Evolutionary conservation across 2,329 filamentous ascomycete species (phyloP), one percentile per base, ranked within the genome.

Genomic region (Ophiostoma ulmi): DNA sequence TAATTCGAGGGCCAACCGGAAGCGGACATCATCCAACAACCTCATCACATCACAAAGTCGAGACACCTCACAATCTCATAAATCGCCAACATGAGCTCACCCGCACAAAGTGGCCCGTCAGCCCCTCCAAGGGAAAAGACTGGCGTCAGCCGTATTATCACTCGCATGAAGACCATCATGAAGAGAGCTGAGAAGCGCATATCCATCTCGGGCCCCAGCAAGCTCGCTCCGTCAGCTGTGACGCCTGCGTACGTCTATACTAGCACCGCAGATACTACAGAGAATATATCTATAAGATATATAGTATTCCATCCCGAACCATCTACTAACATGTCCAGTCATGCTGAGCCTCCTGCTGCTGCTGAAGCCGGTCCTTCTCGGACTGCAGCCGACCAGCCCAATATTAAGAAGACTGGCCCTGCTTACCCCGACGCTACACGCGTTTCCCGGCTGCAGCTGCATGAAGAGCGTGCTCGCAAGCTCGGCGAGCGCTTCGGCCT

Each of bases 401-500:
- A 75, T 66, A 13, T 26, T 26, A 63, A 70, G 65, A 5, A 48
- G 14, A 55, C 70, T 10, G 69, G 11, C 52, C n/a, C 13, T 0
- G 17, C 31, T 0, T 36, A 20, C 13, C 55, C 67, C 1, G 72
- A 70, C 3, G 58, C 76, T 7, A 75, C 75, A 41, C 77, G 79
- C 75, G 77, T 87, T 39, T 82, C 84, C 5, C 83, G 82, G 71
- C 78, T 81, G 44, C 81, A 87, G 73, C 77, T 88, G 63, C 82
- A 86, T 68, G 84, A 86, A 75, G 85, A 88, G 77, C 83, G 86
- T 39, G 85, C 84, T 58, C 84, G 84, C 78, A 84, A 83, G 75
- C 79, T 88, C 6, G 84, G 83, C 48, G 82, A 86, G 74, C 81
- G 82, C 67, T 87, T 85, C 72, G 86, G 86, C 38, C 77, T 88